phyloP scores from a whole-genome alignment of 2,329 filamentous ascomycete species.

The Apiospora saccharicola region DNA sequence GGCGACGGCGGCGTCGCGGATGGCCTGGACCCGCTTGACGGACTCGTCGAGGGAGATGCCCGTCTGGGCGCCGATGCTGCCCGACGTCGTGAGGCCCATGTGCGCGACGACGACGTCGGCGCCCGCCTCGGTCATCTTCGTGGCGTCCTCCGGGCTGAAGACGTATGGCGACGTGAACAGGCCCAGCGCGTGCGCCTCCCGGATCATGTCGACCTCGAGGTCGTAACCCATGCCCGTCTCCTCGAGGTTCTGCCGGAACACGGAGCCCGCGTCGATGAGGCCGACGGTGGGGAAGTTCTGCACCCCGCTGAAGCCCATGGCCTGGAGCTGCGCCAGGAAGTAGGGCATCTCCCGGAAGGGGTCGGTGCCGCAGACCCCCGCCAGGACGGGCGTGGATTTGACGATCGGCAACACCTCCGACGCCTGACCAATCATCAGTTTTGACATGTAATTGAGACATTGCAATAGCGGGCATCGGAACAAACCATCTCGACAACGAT shows the following conservation, averaged over 20 bases:
- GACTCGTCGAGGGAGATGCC: slow-evolving; percentile 71
- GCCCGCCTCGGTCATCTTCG: slow-evolving; percentile 68
- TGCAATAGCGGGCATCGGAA: background rate
- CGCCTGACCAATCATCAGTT: slow-evolving; percentile 49
- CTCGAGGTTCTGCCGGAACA: slow-evolving; percentile 72
- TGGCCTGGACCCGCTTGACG: slow-evolving; percentile 66
- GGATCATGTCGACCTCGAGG: slow-evolving; percentile 72
- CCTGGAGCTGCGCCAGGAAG: slow-evolving; percentile 67
- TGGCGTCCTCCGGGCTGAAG: slow-evolving; percentile 68
- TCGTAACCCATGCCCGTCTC: slow-evolving; percentile 76
- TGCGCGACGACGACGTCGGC: slow-evolving; percentile 74
- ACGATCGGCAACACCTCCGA: slow-evolving; percentile 72
- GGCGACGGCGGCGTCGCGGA: slow-evolving; percentile 64
- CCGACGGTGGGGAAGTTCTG: slow-evolving; percentile 80
- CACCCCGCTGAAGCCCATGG: slow-evolving; percentile 71
- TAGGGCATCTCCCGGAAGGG: slow-evolving; percentile 69
- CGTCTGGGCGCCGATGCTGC: slow-evolving; percentile 69
- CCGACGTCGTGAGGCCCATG: slow-evolving; percentile 71
- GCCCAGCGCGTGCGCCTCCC: slow-evolving; percentile 63
- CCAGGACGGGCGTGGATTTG: slow-evolving; percentile 68
- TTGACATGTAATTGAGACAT: background rate
- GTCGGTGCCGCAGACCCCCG: slow-evolving; percentile 75
- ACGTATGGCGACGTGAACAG: slow-evolving; percentile 75
- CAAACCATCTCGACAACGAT: slow-evolving; percentile 72
- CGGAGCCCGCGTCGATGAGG: slow-evolving; percentile 65